Evolutionary conservation across 306 rosid species (phyloP), one percentile per base, ranked within the genome.

Genomic region (Fragaria iinumae): DNA sequence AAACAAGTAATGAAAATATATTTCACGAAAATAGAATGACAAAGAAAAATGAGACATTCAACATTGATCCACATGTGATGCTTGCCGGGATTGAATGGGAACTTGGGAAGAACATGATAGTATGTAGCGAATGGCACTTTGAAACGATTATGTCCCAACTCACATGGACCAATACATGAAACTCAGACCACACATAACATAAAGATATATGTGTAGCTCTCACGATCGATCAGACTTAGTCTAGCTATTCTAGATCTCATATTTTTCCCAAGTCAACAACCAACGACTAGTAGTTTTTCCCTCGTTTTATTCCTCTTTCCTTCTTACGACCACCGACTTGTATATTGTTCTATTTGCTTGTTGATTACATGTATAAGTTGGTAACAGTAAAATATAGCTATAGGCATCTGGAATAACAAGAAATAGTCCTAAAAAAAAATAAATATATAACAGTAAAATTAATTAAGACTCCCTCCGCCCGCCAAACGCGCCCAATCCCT

Each of bases 401-500:
- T 65, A 65, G 6, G 47, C 69, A 36, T 65, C 47, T 65, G 47
- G 69, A 65, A 65, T 36, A 29, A 65, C 47, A 18, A 36, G 69
- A 65, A 65, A 36, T 12, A 38, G 65, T 52, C 66, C 21, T n/a
- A 72, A 72, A 36, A 13, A 53, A 7, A 72, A 29, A 29, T 29
- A 29, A 29, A 29, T 29, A 36, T 16, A 20, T 13, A 18, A 16
- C 69, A 36, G 69, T 64, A 34, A 64, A 32, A 34, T 64, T 21
- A 66, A 66, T 17, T 38, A 38, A 38, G 55, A n/a, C 32, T 48
- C 3, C 11, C 8, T n/a, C 18, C 44, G 78, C 45, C 87, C 83
- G 83, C 80, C 78, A 77, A 73, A 52, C 47, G 17, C 80, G 78
- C 67, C 21, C 44, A 50, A 25, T 34, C 79, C 76, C 75, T 64